Base-by-base conservation (phyloP, 805 yeast species). In the Citeromyces matritensis region DNA sequence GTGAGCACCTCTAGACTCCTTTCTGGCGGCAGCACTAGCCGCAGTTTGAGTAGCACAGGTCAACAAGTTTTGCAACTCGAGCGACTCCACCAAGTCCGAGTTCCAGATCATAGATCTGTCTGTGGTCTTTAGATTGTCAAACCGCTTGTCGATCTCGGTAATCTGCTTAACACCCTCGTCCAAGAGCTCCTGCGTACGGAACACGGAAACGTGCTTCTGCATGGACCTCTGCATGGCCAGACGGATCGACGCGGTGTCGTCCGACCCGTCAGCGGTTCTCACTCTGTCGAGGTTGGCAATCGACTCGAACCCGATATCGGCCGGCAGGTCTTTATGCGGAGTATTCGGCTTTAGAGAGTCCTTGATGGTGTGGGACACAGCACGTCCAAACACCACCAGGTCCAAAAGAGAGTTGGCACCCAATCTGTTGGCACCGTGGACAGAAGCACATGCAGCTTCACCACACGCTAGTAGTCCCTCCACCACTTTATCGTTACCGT, bases 21-120 rank as follows among this genome's bases (percentile, higher is more conserved):
- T 77, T 69, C 98, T 83, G 35, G 84, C 93, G 39, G 91, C 85
- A 32, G 98, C 98, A 39, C 94, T 72, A 42, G 63, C 64, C 23
- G 97, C 97, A 33, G 96, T 86, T 68, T 91, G 98, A 41, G 78
- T 74, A 39, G 97, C 97, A 68, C 96, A 84, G 32, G 97, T 86
- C 56, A 88, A 69, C 68, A 88, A 70, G 76, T 88, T 88, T 60
- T 86, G 95, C 55, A 88, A 69, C 61, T 88, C 98, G 47, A 91
- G 67, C 34, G 97, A 82, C 66, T 88, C 98, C 33, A 86, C 94
- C 53, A 88, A 66, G 57, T 88, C 98, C 31, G 94, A 77, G 70
- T 88, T 88, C 98, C 98, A 88, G 52, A 88, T 86, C 96, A 91
- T 84, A 10, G 95, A 84, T 63, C 95, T 76, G 58, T 88, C 98